phyloP scores from a whole-genome alignment of 164 flowering plant genomes.

The Taxillus chinensis region DNA sequence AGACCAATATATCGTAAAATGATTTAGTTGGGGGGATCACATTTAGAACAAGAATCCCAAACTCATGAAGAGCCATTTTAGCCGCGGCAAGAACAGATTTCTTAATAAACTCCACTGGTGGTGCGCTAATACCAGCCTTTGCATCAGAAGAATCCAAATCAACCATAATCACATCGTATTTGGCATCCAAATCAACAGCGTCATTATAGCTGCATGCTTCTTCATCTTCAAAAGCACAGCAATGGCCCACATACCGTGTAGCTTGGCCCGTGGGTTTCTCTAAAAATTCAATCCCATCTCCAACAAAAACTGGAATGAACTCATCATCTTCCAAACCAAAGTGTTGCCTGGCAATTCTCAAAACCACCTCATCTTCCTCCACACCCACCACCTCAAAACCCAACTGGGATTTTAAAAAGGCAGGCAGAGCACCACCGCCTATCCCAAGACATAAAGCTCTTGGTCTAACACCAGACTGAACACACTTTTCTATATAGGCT shows the following conservation, averaged over 20 bases:
- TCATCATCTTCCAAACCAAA: slow-evolving; percentile 58
- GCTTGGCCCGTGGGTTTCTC: slow-evolving; percentile 17
- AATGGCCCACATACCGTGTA: neutral
- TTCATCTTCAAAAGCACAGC: neutral
- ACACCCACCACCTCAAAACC: slow-evolving; percentile 67
- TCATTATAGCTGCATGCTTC: neutral
- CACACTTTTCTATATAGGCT: slow-evolving; percentile 21
- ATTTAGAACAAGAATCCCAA: slow-evolving; percentile 60
- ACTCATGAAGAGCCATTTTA: slow-evolving; percentile 29
- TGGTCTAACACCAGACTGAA: slow-evolving; percentile 34
- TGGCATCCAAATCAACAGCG: slow-evolving; percentile 3
- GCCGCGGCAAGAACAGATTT: slow-evolving; percentile 38
- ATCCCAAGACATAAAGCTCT: slow-evolving; percentile 71
- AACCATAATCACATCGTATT: slow-evolving; percentile 65
- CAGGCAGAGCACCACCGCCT: slow-evolving; percentile 80
- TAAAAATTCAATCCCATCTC: slow-evolving; percentile 54
- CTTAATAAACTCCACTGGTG: slow-evolving; percentile 52
- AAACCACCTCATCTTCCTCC: slow-evolving; percentile 59
- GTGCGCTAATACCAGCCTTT: slow-evolving; percentile 48
- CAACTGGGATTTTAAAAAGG: slow-evolving; percentile 39
- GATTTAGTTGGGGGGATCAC: slow-evolving; percentile 41
- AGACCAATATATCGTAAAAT: slow-evolving; percentile 32
- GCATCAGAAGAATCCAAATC: slow-evolving; percentile 79
- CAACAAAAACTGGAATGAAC: slow-evolving; percentile 28
- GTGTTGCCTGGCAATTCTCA: slow-evolving; percentile 40